Conservation (phyloP, 345 rosid genomes). For the Luvunga scandens region DNA sequence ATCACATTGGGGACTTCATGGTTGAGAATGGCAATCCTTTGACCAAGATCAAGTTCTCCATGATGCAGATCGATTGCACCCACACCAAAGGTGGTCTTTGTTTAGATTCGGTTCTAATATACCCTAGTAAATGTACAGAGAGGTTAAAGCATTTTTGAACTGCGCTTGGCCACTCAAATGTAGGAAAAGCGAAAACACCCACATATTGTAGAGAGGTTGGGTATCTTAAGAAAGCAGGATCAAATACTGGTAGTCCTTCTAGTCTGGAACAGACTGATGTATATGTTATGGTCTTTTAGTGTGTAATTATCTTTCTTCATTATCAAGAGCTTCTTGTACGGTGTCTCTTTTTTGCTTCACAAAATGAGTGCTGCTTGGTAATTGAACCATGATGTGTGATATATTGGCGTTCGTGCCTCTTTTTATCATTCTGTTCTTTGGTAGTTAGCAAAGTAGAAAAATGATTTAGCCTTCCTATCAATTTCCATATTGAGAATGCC, state of each 20-base stretch:
- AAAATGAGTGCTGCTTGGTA: background rate
- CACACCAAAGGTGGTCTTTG: conserved; percentile 97
- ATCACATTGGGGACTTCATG: conserved; percentile 82
- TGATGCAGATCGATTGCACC: conserved; percentile 97
- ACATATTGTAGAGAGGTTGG: conserved; percentile 18
- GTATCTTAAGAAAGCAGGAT: conserved; percentile 1
- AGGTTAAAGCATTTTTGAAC: conserved; percentile 58
- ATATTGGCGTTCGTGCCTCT: background rate
- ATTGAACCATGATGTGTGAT: background rate
- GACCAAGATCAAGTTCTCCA: conserved; percentile 67
- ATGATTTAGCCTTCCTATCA: background rate
- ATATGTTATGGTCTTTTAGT: background rate
- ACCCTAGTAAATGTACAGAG: conserved; percentile 61
- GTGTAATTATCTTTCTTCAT: background rate
- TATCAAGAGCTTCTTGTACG: background rate
- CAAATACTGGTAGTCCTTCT: background rate
- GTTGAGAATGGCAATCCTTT: conserved; percentile 33
- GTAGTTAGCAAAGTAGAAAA: background rate
- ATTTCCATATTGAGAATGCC: background rate
- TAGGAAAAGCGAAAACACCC: background rate
- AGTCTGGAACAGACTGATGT: conserved; percentile 5
- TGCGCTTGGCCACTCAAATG: conserved; percentile 25
- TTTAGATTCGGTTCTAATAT: conserved; percentile 71
- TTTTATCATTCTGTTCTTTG: background rate
- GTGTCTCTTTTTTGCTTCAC: background rate